Conservation (phyloP, 1,139 yeast species). For the Hemisphaericaspora xylanilytica region DNA sequence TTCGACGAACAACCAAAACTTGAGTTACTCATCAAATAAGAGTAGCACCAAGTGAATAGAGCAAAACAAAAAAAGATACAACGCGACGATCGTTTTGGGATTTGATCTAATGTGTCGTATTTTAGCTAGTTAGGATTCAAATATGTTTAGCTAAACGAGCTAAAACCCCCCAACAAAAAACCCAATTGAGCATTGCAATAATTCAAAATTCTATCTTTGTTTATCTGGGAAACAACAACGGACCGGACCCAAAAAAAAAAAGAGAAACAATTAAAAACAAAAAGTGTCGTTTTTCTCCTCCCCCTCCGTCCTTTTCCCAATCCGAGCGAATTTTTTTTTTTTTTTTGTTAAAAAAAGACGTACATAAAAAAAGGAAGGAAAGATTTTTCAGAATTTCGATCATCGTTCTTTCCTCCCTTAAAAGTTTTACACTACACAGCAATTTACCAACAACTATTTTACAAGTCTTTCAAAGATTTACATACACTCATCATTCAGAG, state of each 20-base stretch:
- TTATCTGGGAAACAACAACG: no score
- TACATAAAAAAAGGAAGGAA: no score
- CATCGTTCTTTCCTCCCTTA: neutral
- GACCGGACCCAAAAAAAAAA: neutral
- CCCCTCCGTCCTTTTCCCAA: neutral
- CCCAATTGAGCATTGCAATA: no score
- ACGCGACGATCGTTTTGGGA: no score
- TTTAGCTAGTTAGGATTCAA: neutral
- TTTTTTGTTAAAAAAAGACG: neutral
- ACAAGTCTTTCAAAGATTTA: no score
- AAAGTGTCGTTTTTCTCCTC: neutral
- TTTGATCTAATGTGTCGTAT: no score
- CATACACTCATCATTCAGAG: no score
- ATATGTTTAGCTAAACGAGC: neutral
- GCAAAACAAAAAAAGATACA: neutral
- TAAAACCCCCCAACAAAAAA: neutral
- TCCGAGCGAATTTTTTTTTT: neutral
- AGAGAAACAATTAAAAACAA: neutral
- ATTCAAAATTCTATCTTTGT: no score
- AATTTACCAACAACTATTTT: neutral
- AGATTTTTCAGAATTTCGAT: neutral
- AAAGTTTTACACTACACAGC: neutral
- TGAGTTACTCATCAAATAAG: no score
- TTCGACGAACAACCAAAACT: no score
- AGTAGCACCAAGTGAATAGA: neutral